Percentiles rank a stretch among this genome's conserved stretches.
Conservation (phyloP, 352 stramenopile species). For the Phytophthora ohioensis region DNA sequence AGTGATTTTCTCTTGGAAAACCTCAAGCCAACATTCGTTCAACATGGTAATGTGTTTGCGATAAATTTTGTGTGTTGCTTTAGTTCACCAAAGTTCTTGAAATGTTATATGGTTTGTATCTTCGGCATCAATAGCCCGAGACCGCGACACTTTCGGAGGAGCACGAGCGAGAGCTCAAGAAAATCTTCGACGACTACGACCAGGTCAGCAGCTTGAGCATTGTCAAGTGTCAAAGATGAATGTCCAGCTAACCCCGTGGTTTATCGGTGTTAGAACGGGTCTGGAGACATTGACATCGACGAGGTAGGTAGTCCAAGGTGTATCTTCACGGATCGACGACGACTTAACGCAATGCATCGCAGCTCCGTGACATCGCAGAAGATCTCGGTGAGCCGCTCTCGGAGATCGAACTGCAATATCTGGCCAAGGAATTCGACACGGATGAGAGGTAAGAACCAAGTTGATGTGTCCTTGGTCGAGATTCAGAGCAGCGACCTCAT, state of each 20-base stretch:
- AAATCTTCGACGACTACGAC: constrained; percentile 85
- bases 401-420: constrained; percentile 73
- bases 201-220: constrained; percentile 37
- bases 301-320: constrained; percentile 42
- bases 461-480: background rate
- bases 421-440: constrained; percentile 77
- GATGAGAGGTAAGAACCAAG: constrained; percentile 55
- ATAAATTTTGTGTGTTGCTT: too few species aligned
- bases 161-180: constrained; percentile 73
- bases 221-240: background rate
- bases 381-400: constrained; percentile 81
- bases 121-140: constrained; percentile 3
- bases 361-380: constrained; percentile 80
- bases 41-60: background rate
- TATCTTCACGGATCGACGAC: background rate
- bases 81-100: too few species aligned
- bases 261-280: constrained; percentile 54
- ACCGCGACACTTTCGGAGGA: constrained; percentile 68
- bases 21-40: too few species aligned
- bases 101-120: too few species aligned
- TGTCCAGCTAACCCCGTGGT: background rate
- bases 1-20: background rate
- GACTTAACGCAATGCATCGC: constrained; percentile 8
- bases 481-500: constrained; percentile 5
- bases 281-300: constrained; percentile 74